A percentile compares a stretch with the other conserved stretches of the same genome.
Conservation (phyloP, 2,329 filamentous ascomycete species). For the Fusarium sp. region DNA sequence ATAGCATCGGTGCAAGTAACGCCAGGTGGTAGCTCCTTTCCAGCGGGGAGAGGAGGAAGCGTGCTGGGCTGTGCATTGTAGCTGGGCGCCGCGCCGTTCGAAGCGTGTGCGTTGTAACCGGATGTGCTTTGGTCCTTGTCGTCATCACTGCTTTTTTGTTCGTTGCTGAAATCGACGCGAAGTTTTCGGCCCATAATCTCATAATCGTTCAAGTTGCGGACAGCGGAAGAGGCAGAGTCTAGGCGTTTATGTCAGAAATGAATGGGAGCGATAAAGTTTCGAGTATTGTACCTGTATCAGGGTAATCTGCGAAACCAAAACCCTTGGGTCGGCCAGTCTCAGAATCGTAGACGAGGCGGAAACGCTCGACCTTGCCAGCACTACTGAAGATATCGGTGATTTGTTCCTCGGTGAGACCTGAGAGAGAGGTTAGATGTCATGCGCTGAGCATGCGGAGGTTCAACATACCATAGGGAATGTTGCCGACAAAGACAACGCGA, state of each 20-base stretch:
- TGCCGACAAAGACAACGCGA: conserved; percentile 85
- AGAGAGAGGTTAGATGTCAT: conserved; percentile 36
- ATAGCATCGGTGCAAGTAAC: conserved; percentile 91
- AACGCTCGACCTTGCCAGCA: conserved; percentile 90
- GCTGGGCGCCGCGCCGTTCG: conserved; percentile 51
- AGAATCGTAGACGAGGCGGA: conserved; percentile 93
- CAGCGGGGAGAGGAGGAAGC: conserved; percentile 84
- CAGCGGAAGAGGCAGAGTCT: conserved; percentile 89
- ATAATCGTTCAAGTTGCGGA: conserved; percentile 94
- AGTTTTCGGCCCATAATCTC: conserved; percentile 96
- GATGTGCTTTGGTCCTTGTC: conserved; percentile 46
- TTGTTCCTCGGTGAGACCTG: conserved; percentile 94
- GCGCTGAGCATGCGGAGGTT: background rate
- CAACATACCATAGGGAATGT: conserved; percentile 81
- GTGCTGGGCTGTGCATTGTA: conserved; percentile 58
- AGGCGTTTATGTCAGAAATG: conserved; percentile 28
- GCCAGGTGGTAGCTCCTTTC: conserved; percentile 84
- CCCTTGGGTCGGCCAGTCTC: conserved; percentile 96
- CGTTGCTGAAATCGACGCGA: conserved; percentile 95
- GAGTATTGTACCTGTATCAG: conserved; percentile 77
- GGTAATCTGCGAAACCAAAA: conserved; percentile 96
- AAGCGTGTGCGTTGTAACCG: conserved; percentile 43
- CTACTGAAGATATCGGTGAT: conserved; percentile 94
- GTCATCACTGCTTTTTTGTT: conserved; percentile 79
- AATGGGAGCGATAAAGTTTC: background rate